Evolutionary conservation across 306 rosid genomes (phyloP), one percentile per base, ranked within the genome.

Genomic region (Inga oerstediana): DNA sequence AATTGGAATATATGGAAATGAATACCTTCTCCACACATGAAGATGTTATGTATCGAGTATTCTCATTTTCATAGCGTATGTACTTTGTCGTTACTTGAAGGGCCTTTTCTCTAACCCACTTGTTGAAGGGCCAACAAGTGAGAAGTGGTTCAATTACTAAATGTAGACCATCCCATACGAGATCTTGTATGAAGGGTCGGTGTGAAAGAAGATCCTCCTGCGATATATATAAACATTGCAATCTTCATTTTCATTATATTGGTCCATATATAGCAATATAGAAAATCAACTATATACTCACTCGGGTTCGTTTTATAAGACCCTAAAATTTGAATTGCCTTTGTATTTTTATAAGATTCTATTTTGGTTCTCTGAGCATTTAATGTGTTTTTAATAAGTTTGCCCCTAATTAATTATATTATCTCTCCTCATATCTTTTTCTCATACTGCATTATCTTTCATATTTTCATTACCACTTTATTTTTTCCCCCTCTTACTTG

Each of bases 1-100:
- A 37, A 48, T 5, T 37, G 8, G 20, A 67, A 35, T 6, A 68
- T 68, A 68, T 65, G n/a, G 48, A 68, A 66, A 32, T 68, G 6
- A 37, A 68, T 76, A 87, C 93, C 89, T 88, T 90, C 79, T 86
- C 86, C 2, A 88, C 86, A n/a, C 86, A 72, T 51, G 84, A 85
- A n/a, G 79, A 72, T 1, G 86, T 83, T 3, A 90, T 86, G 58
- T 88, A 90, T 74, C 90, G 80, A 16, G 87, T 86, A 43, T 80
- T 89, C 52, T 89, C 90, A 80, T 86, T 87, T 82, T 89, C 91
- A 48, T 88, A 90, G 79, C 85, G 91, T 30, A 88, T 88, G 52
- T 83, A 87, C 39, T 90, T 78, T 86, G 85, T 85, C 6, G 93
- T 86, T 9, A 83, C 84, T 71, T 86, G 71, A 39, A 90, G 89